These are phyloP conservation scores for Penicillium malachiteum DNA, from an alignment of 495 filamentous ascomycete genomes.

Conservation along the genomic window DNA sequence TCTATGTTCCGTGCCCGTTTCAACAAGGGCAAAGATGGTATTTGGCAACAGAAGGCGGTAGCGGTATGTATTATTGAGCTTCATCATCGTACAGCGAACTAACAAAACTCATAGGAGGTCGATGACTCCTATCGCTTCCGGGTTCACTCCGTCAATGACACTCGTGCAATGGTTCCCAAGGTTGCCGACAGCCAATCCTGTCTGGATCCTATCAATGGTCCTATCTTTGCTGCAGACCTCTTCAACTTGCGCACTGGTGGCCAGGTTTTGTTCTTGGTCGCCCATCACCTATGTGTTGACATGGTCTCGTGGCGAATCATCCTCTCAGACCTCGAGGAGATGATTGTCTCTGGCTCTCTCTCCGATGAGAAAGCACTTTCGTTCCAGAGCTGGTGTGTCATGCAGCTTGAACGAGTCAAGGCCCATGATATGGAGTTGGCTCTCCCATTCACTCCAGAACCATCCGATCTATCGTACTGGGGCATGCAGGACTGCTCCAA, in stretches of 20 bases:
- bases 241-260: slow-evolving; percentile 53
- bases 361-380: slow-evolving; percentile 49
- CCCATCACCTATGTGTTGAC: slow-evolving; percentile 70
- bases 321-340: slow-evolving; percentile 63
- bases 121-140: slow-evolving; percentile 43
- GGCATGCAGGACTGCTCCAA: slow-evolving; percentile 49
- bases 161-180: slow-evolving; percentile 30
- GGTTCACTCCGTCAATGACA: slow-evolving; percentile 29
- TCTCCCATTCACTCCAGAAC: slow-evolving; percentile 37
- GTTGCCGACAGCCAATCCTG: slow-evolving; percentile 41
- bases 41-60: slow-evolving; percentile 45
- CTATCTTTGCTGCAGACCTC: slow-evolving; percentile 44
- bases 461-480: slow-evolving; percentile 48
- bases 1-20: slow-evolving; percentile 71
- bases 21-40: slow-evolving; percentile 28
- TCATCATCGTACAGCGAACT: slow-evolving; percentile 3
- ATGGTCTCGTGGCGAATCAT: slow-evolving; percentile 70
- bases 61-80: slow-evolving; percentile 18
- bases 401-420: slow-evolving; percentile 43
- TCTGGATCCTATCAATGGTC: slow-evolving; percentile 43
- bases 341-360: slow-evolving; percentile 45
- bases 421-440: slow-evolving; percentile 14
- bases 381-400: slow-evolving; percentile 62
- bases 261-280: slow-evolving; percentile 61
- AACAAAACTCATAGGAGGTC: slow-evolving; percentile 31